phyloP scores from a whole-genome alignment of 1,139 yeast species.

The Taphrina communis region DNA sequence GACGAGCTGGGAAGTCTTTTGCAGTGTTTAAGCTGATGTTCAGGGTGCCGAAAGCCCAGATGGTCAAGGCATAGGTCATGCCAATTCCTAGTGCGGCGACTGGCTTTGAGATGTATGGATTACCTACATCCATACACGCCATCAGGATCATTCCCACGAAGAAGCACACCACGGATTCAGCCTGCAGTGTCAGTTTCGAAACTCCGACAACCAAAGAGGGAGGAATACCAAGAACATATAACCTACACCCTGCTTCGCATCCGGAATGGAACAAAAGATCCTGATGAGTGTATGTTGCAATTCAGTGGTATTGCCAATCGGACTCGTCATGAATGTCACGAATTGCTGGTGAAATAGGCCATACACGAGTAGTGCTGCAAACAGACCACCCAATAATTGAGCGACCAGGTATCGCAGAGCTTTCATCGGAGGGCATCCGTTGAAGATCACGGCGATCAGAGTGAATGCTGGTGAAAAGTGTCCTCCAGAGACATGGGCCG shows the following conservation, averaged over 20 bases:
- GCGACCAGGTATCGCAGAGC: conserved; percentile 55
- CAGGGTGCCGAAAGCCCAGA: conserved; percentile 22
- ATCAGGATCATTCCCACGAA: conserved; percentile 3
- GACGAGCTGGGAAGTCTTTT: conserved; percentile 18
- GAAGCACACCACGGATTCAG: conserved; percentile 18
- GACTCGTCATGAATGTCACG: background rate
- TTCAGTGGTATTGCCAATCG: background rate
- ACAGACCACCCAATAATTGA: conserved; percentile 55
- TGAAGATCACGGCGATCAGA: conserved; percentile 53
- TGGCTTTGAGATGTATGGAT: conserved; percentile 23
- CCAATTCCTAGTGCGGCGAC: conserved; percentile 6
- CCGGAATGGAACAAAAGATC: conserved; percentile 19
- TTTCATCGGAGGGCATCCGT: conserved; percentile 56
- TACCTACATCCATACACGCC: conserved; percentile 20
- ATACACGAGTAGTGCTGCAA: conserved; percentile 54
- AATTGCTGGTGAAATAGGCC: conserved; percentile 49
- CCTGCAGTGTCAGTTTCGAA: background rate
- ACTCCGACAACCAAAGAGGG: background rate
- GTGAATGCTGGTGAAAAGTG: conserved; percentile 58
- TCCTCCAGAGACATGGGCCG: conserved; percentile 58
- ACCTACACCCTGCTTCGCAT: conserved; percentile 8
- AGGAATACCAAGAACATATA: conserved; percentile 16
- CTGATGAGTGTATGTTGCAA: conserved; percentile 1
- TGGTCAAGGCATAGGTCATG: conserved; percentile 4
- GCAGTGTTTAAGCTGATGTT: conserved; percentile 23